These are phyloP conservation scores for Nicotiana tomentosiformis DNA, from an alignment of 257 asterid genomes.

Conservation along the genomic window DNA sequence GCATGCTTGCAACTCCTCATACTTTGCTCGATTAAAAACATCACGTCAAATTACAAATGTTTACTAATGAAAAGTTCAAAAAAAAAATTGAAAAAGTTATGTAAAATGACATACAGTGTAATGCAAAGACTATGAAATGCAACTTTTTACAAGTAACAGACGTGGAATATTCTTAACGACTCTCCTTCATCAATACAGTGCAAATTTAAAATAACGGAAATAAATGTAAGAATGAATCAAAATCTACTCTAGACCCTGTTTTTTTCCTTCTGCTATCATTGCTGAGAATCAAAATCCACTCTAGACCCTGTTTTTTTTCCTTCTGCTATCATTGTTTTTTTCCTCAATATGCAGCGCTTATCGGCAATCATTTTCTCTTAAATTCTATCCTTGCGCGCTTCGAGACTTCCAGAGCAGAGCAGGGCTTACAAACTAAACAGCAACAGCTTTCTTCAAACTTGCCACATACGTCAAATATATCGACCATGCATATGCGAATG, in stretches of 20 bases:
- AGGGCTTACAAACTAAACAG: neutral
- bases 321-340: neutral
- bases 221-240: neutral
- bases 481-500: slow-evolving; percentile 77
- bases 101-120: neutral
- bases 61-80: too few relatives aligned
- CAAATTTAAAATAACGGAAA: neutral
- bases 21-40: too few relatives aligned
- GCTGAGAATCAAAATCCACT: neutral
- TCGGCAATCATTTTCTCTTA: slow-evolving; percentile 8
- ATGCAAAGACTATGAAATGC: neutral
- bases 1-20: too few relatives aligned
- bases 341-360: slow-evolving; percentile 12
- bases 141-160: neutral
- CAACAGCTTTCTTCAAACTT: slow-evolving; percentile 51
- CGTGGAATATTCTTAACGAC: neutral
- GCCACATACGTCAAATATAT: slow-evolving; percentile 94
- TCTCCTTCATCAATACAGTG: neutral
- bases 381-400: neutral
- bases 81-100: neutral
- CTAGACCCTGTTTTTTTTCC: neutral
- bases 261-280: neutral
- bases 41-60: too few relatives aligned
- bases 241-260: neutral
- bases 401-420: neutral